Base-by-base conservation (phyloP, 2,329 filamentous ascomycete species). In the Cercospora citrullina region DNA sequence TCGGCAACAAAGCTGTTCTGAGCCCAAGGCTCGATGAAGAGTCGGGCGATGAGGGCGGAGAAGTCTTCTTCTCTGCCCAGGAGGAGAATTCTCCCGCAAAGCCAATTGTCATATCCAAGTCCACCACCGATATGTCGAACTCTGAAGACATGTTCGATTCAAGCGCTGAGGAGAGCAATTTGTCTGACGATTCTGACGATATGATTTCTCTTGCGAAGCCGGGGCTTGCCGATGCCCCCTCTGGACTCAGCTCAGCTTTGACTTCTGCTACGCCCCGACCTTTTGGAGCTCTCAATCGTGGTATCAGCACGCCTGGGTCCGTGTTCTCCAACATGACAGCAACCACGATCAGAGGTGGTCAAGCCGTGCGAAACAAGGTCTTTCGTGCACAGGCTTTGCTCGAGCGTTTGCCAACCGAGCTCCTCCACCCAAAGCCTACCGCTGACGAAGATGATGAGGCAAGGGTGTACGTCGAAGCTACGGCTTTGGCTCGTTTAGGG, bases 171-270 rank as follows among this genome's bases (percentile, higher is more conserved):
- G 89, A 90, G n/a, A 90, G 86, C 69, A 92, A 94, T 73, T 83
- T 94, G 16, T 97, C 94, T 0, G 94, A 97, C 78, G 94, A 97
- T 77, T 95, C 92, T 0, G 94, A 97, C 72, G 93, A 97, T 69
- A 92, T 97, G 86, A 97, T 98, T 63, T 96, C 93, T 4, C 84
- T 98, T 33, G 90, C 91, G 72, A 90, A 91, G 0, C 94, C 94
- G 1, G 87, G 90, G 30, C 81, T 97, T 16, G 89, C 91, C 1
- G 87, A 92, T n/a, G 89, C 91, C 28, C 89, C 89, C 65, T 90
- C 91, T 0, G 94, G 93, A 60, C 89, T 91, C 18, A 85, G 94
- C 72, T 95, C 92, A 23, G 91, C 91, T 0, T 86, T 93, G 75
- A 91, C 91, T 48, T 87, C 91, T 1, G 93, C 92, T 10, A 96